Evolutionary conservation across 192 early-diverging fungal genomes (phyloP).

Genomic region (Coemansia asiatica): DNA sequence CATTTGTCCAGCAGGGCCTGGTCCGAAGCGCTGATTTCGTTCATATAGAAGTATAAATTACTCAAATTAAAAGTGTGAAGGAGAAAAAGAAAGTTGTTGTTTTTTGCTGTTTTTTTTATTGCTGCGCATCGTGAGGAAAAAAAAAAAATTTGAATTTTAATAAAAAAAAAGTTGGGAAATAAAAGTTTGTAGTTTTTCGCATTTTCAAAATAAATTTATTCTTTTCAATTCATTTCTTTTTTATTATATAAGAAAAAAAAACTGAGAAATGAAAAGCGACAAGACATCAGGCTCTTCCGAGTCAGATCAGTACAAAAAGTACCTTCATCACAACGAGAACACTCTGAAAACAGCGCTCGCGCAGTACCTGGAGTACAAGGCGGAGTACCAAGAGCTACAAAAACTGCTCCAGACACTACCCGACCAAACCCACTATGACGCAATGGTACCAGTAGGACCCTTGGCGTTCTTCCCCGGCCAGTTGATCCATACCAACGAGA

Average conservation of each 20-base stretch:
- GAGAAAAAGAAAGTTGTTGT: background rate
- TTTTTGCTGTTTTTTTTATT: background rate
- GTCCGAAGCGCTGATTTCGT: slow-evolving; percentile 6
- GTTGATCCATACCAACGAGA: slow-evolving; percentile 90
- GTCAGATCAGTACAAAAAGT: background rate
- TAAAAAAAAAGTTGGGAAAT: too few species aligned
- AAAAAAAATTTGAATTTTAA: too few species aligned
- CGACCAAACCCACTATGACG: slow-evolving; percentile 29
- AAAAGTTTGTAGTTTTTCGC: too few species aligned
- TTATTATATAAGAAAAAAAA: too few species aligned
- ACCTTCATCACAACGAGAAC: slow-evolving; percentile 8
- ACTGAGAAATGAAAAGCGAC: background rate
- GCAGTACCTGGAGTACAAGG: slow-evolving; percentile 34
- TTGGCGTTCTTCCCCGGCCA: slow-evolving; percentile 86
- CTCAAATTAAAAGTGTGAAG: background rate
- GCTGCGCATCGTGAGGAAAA: too few species aligned
- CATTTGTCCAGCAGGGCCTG: slow-evolving; percentile 22
- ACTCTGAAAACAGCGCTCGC: slow-evolving; percentile 16
- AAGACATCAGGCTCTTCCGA: background rate
- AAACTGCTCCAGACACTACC: slow-evolving; percentile 27
- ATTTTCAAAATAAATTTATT: too few species aligned
- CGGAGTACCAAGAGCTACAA: slow-evolving; percentile 43
- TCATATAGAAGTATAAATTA: background rate
- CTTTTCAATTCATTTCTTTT: too few species aligned
- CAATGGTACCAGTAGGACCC: slow-evolving; percentile 77